Evolutionary conservation across 805 yeast species (phyloP).

Genomic region (Candida nitratophila): DNA sequence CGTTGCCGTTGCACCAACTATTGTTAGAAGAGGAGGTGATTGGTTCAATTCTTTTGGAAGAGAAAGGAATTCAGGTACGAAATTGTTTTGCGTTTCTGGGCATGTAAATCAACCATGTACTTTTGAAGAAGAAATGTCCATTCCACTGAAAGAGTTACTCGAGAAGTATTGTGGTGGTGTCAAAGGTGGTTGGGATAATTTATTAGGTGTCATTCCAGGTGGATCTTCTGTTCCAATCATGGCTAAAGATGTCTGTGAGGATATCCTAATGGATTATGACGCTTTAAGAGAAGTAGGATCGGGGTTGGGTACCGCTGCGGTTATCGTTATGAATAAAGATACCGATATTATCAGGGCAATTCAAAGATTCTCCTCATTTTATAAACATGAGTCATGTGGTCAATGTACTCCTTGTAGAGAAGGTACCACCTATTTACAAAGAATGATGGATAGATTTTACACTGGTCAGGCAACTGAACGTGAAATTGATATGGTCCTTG

Average conservation of each 20-base stretch:
- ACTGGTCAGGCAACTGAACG: constrained; percentile 72
- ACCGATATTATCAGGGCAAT: constrained; percentile 82
- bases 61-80: constrained; percentile 78
- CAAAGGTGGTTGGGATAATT: constrained; percentile 89
- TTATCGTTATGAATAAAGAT: constrained; percentile 82
- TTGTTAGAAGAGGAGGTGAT: constrained; percentile 80
- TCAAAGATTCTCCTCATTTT: constrained; percentile 77
- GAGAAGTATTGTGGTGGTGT: constrained; percentile 91
- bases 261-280: constrained; percentile 80
- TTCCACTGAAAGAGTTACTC: constrained; percentile 72
- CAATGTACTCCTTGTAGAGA: constrained; percentile 95
- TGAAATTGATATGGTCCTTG: constrained; percentile 81
- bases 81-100: constrained; percentile 81
- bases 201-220: constrained; percentile 83
- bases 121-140: constrained; percentile 91
- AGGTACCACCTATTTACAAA: constrained; percentile 81
- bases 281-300: constrained; percentile 80
- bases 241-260: constrained; percentile 59
- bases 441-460: constrained; percentile 78
- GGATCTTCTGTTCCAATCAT: constrained; percentile 84
- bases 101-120: constrained; percentile 91
- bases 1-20: constrained; percentile 85
- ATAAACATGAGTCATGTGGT: constrained; percentile 90
- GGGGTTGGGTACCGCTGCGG: constrained; percentile 90
- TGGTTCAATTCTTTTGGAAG: constrained; percentile 85